Evolutionary conservation across 2,329 filamentous ascomycete species (phyloP).

Genomic region (Trichoderma hamatum): DNA sequence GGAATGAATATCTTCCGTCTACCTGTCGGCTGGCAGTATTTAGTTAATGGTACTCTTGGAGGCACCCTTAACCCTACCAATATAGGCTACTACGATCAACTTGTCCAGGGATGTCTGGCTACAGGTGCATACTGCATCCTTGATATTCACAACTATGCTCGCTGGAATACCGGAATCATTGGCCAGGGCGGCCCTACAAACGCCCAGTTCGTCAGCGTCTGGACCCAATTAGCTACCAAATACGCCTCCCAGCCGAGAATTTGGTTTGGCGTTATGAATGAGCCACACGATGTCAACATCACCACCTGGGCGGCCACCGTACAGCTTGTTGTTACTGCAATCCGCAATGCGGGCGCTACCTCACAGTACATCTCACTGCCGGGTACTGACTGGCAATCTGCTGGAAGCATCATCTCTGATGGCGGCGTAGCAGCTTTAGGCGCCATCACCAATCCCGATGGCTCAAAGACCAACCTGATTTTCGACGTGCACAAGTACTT

Average conservation of each 20-base stretch:
- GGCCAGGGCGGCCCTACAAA: slow-evolving; percentile 65
- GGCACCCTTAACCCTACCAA: slow-evolving; percentile 51
- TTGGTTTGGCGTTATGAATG: slow-evolving; percentile 69
- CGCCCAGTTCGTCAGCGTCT: slow-evolving; percentile 59
- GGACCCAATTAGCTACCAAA: slow-evolving; percentile 54
- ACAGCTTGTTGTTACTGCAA: slow-evolving; percentile 64
- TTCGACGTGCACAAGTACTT: slow-evolving; percentile 63
- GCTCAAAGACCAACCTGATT: slow-evolving; percentile 53
- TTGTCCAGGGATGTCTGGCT: slow-evolving; percentile 56
- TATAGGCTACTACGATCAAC: slow-evolving; percentile 52
- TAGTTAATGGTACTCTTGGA: slow-evolving; percentile 53
- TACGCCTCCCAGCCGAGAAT: slow-evolving; percentile 52
- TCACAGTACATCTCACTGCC: slow-evolving; percentile 60
- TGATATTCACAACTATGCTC: slow-evolving; percentile 58
- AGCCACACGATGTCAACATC: slow-evolving; percentile 61
- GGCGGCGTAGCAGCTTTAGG: slow-evolving; percentile 53
- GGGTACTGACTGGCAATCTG: slow-evolving; percentile 58
- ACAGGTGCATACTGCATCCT: slow-evolving; percentile 60
- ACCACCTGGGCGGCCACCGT: slow-evolving; percentile 58
- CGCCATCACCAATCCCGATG: slow-evolving; percentile 59
- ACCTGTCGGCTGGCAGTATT: slow-evolving; percentile 57
- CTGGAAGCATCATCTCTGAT: slow-evolving; percentile 47
- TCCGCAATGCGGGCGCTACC: slow-evolving; percentile 61
- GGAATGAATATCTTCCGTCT: slow-evolving; percentile 57
- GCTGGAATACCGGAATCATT: slow-evolving; percentile 63